These are phyloP conservation scores for Croton setiger DNA, from an alignment of 441 rosid species.

Conservation along the genomic window DNA sequence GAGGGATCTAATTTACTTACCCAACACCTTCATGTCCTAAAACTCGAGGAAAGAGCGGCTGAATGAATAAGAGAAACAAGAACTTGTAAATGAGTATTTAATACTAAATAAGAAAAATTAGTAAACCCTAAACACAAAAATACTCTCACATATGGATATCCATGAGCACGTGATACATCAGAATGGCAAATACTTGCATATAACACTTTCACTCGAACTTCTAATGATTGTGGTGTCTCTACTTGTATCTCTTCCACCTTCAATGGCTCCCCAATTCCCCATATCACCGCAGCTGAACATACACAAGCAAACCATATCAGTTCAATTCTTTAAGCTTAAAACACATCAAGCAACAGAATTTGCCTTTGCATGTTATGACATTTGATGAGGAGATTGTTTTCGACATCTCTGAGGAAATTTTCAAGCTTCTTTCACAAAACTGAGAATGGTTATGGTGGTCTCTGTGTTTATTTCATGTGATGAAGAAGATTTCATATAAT, in stretches of 20 bases:
- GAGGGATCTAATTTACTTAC: constrained; percentile 26
- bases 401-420: constrained; percentile 11
- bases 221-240: constrained; percentile 42
- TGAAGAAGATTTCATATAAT: too few species aligned
- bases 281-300: constrained; percentile 31
- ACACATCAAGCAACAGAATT: too few species aligned
- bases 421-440: background rate
- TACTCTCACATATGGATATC: constrained; percentile 13
- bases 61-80: background rate
- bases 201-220: constrained; percentile 43
- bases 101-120: background rate
- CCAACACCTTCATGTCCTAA: constrained; percentile 50
- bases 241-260: constrained; percentile 48
- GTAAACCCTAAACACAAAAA: background rate
- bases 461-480: too few species aligned
- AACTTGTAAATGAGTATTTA: background rate
- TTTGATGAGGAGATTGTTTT: constrained; percentile 15
- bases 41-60: constrained; percentile 44
- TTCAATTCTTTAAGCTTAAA: too few species aligned
- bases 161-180: constrained; percentile 18
- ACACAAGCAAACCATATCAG: background rate
- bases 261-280: constrained; percentile 39
- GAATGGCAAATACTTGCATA: constrained; percentile 51
- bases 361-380: constrained; percentile 30
- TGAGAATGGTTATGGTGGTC: background rate